phyloP scores from a whole-genome alignment of 1,284 basidiomycete species.

The Ganoderma leucocontextum region DNA sequence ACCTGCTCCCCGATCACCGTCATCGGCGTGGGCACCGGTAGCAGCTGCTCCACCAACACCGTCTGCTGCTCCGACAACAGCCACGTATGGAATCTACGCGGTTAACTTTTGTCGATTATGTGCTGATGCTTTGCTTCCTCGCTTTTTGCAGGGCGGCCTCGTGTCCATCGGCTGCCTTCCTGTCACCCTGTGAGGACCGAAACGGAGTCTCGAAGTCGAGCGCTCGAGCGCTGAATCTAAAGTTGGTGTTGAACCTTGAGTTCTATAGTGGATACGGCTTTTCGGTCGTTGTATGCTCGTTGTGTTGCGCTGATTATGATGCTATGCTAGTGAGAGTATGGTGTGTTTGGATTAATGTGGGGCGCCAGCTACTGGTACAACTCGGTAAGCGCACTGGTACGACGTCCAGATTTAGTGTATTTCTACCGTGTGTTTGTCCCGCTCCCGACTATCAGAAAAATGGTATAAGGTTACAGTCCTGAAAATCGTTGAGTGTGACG shows the following conservation, averaged over 20 bases:
- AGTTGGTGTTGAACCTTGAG: not conserved
- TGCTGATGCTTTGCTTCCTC: not conserved
- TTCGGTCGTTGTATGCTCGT: not conserved
- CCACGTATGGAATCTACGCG: constrained; percentile 18
- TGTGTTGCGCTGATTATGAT: not conserved
- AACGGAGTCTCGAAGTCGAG: not conserved
- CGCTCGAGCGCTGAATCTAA: not conserved
- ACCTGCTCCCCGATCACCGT: constrained; percentile 41
- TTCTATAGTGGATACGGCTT: not conserved
- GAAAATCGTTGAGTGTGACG: too few relatives aligned
- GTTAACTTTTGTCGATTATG: not conserved
- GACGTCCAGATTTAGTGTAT: too few relatives aligned
- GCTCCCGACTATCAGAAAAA: too few relatives aligned
- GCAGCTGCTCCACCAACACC: constrained; percentile 25
- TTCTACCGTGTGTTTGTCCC: too few relatives aligned
- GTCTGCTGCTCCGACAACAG: constrained; percentile 37
- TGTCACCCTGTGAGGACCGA: constrained; percentile 4
- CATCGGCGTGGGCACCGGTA: constrained; percentile 35
- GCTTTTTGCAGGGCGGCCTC: constrained; percentile 4
- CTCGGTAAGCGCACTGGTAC: too few relatives aligned
- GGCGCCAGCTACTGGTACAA: too few relatives aligned
- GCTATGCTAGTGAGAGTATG: not conserved
- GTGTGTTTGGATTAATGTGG: not conserved
- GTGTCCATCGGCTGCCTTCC: constrained; percentile 19
- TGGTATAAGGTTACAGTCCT: too few relatives aligned